These are phyloP conservation scores for Claviceps paspali DNA, from an alignment of 2,329 filamentous ascomycete species.

Conservation along the genomic window DNA sequence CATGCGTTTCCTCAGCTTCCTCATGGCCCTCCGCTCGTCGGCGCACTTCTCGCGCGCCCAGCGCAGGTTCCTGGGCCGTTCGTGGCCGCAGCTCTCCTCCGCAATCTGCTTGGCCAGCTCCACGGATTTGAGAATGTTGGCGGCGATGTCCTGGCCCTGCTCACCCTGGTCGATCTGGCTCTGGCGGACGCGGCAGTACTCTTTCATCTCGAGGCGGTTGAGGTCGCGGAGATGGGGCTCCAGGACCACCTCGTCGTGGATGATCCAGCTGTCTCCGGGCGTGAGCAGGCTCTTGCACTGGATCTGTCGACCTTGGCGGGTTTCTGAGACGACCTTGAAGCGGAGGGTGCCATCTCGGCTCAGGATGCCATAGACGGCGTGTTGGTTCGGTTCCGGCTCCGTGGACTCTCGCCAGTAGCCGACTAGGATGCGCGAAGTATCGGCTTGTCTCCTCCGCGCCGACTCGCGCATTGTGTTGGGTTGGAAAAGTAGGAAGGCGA, in stretches of 20 bases:
- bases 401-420: conserved; percentile 3
- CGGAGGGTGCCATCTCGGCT: conserved; percentile 1
- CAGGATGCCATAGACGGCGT: conserved; percentile 2
- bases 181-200: conserved; percentile 1
- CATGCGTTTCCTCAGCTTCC: conserved; percentile 1
- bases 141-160: neutral
- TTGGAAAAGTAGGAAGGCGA: no score
- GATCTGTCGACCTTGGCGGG: neutral
- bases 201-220: conserved; percentile 2
- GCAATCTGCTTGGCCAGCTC: neutral
- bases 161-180: neutral
- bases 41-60: conserved; percentile 2
- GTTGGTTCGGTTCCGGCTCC: conserved; percentile 1
- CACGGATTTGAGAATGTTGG: neutral
- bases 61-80: neutral
- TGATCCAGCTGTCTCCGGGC: conserved; percentile 1
- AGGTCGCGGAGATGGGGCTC: conserved; percentile 1
- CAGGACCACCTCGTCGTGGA: conserved; percentile 2
- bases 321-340: conserved; percentile 2
- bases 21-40: conserved; percentile 1
- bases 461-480: conserved; percentile 1
- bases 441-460: neutral
- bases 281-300: conserved; percentile 1
- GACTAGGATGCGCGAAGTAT: conserved; percentile 1
- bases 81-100: neutral